phyloP scores from a whole-genome alignment of 441 rosid genomes.

The Melastoma candidum region DNA sequence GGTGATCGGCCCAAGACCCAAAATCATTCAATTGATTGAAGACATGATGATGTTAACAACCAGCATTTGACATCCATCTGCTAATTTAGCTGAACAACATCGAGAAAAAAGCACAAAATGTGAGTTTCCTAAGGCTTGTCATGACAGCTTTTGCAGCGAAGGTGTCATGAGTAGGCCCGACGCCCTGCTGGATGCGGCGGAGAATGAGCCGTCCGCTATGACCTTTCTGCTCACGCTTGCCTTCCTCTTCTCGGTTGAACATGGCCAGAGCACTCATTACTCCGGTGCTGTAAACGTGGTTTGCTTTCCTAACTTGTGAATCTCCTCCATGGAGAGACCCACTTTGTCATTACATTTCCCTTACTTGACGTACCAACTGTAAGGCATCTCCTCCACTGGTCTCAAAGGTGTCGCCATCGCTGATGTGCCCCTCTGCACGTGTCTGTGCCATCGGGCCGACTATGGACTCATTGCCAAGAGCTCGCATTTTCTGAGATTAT shows the following conservation, averaged over 20 bases:
- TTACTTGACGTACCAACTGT: constrained; percentile 87
- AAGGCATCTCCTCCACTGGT: constrained; percentile 98
- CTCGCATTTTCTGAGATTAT: constrained; percentile 66
- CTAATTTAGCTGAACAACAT: too few relatives aligned
- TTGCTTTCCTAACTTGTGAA: constrained; percentile 86
- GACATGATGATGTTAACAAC: too few relatives aligned
- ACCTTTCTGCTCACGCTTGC: constrained; percentile 88
- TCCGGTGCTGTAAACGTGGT: constrained; percentile 92
- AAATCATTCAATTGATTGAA: too few relatives aligned
- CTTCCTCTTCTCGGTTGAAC: constrained; percentile 92
- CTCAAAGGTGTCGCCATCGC: constrained; percentile 87
- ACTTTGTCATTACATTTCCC: constrained; percentile 98
- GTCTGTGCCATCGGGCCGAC: constrained; percentile 91
- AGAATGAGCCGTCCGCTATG: constrained; percentile 89
- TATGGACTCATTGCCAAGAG: constrained; percentile 44
- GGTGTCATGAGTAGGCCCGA: constrained; percentile 83
- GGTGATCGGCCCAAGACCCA: too few relatives aligned
- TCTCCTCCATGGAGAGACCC: constrained; percentile 92
- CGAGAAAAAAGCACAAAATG: constrained; percentile 11
- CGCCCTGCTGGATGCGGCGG: constrained; percentile 86
- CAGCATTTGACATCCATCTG: too few relatives aligned
- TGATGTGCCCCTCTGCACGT: constrained; percentile 79
- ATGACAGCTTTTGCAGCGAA: constrained; percentile 45
- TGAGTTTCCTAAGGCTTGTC: constrained; percentile 49
- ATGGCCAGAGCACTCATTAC: constrained; percentile 78